Evolutionary conservation across 805 yeast genomes (phyloP), one percentile per base, ranked within the genome.

Genomic region (Metschnikowia baotianmanensis): DNA sequence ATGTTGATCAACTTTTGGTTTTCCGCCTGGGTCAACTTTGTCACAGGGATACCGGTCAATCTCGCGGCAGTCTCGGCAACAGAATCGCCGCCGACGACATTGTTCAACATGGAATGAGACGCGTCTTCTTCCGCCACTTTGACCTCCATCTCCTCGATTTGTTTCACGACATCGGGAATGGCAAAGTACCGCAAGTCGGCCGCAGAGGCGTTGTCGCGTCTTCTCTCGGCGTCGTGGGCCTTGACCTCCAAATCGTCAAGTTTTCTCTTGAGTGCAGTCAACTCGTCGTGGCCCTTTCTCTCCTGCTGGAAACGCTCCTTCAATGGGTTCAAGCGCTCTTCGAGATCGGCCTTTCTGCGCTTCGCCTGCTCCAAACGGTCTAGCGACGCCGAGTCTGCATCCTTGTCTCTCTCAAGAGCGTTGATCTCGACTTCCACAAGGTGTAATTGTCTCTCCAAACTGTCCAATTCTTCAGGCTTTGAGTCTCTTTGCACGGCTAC

Each of bases 401-500:
- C 96, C 57, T 82, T 83, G 61, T 91, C 99, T 68, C 99, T 86
- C 68, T 93, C 97, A 54, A 93, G 75, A 1, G 99, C 99, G 59
- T 88, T 87, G 59, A 93, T 91, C 67, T 93, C 99, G 43, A 93
- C 98, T 56, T 91, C 96, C 25, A 93, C 68, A 52, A 93, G 77
- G 61, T 89, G 95, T 35, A 90, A 74, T 67, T 88, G 88, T 65
- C 99, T 86, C 67, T 93, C 99, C 53, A 89, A 77, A 32, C 82
- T 83, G 68, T 93, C 99, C 56, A 93, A 75, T 62, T 89, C 96
- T 65, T 93, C 99, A 1, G 99, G 99, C 62, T 87, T 88, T 3
- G 98, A 91, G 62, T 93, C 99, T 67, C 99, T 81, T 4, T 96
- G 96, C 38, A 93, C 99, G 1, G 98, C 98, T 31, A 93, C 98